A percentile compares a stretch with the other conserved stretches of the same genome.
phyloP scores from a whole-genome alignment of 257 asterid genomes.

The Solanum chilense region DNA sequence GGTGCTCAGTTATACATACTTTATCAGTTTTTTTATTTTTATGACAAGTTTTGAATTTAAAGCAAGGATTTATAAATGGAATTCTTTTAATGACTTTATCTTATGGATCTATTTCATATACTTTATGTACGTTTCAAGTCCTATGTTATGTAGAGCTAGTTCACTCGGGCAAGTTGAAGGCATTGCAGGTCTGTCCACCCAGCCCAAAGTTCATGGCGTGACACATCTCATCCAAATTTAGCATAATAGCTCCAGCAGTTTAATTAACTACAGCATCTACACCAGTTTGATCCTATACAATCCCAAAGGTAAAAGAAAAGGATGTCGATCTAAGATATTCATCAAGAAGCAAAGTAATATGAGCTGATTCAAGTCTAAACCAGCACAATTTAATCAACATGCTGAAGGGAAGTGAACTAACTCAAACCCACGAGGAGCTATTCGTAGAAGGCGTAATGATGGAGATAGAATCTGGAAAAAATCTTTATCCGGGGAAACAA shows the following conservation, averaged over 20 bases:
- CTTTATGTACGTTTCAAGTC: background rate
- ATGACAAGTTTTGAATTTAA: background rate
- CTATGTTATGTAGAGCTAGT: background rate
- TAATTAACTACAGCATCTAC: background rate
- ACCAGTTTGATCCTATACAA: background rate
- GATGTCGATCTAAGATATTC: background rate
- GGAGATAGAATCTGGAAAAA: slow-evolving; percentile 95
- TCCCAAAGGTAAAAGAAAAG: background rate
- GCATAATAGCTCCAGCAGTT: background rate
- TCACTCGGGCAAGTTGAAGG: background rate
- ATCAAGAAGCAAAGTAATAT: background rate
- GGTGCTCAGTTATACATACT: background rate
- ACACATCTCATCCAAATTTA: background rate
- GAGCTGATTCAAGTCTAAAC: background rate
- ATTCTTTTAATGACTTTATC: background rate
- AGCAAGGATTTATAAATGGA: background rate
- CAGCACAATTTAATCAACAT: background rate
- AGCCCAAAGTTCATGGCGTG: background rate
- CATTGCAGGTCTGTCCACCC: background rate
- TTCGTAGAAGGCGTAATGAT: slow-evolving; percentile 88
- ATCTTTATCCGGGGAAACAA: slow-evolving; percentile 98
- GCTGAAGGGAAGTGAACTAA: slow-evolving; percentile 24
- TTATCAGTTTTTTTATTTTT: background rate
- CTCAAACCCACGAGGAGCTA: slow-evolving; percentile 97
- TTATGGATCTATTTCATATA: background rate